These are phyloP conservation scores for Hortiboletus flavorubellus DNA, from an alignment of 768 basidiomycete genomes.

Conservation along the genomic window DNA sequence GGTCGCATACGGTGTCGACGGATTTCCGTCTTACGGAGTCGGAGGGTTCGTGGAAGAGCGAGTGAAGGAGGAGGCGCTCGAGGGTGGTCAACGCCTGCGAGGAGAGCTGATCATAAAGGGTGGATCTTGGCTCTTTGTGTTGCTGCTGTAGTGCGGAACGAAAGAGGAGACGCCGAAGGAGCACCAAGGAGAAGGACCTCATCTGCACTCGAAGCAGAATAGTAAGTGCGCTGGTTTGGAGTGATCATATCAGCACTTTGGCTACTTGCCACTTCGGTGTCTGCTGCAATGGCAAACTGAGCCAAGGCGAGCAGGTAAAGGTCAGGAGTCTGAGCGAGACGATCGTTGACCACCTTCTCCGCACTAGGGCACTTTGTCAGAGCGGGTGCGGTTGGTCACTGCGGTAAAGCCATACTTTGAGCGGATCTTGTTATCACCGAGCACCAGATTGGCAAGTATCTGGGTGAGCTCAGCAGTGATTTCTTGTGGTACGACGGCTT, in stretches of 20 bases:
- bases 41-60: constrained; percentile 58
- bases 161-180: constrained; percentile 76
- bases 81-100: constrained; percentile 61
- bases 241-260: background rate
- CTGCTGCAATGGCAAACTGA: constrained; percentile 73
- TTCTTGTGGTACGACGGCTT: constrained; percentile 48
- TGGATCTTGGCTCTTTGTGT: constrained; percentile 40
- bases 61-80: constrained; percentile 69
- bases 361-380: constrained; percentile 44
- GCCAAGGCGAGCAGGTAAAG: constrained; percentile 74
- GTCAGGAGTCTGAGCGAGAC: constrained; percentile 74
- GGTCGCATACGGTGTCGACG: constrained; percentile 72
- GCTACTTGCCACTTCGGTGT: constrained; percentile 71
- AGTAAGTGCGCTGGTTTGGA: constrained; percentile 4
- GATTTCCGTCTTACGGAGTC: constrained; percentile 62
- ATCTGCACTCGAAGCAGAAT: constrained; percentile 45
- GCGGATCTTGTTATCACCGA: constrained; percentile 81
- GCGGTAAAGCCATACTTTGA: constrained; percentile 44
- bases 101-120: constrained; percentile 76
- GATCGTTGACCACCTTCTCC: constrained; percentile 78
- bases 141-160: constrained; percentile 45
- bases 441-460: constrained; percentile 79
- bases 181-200: constrained; percentile 81
- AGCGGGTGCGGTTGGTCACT: background rate
- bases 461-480: constrained; percentile 76